Conservation (phyloP, 257 asterid genomes). For the Capsicum chinense region DNA sequence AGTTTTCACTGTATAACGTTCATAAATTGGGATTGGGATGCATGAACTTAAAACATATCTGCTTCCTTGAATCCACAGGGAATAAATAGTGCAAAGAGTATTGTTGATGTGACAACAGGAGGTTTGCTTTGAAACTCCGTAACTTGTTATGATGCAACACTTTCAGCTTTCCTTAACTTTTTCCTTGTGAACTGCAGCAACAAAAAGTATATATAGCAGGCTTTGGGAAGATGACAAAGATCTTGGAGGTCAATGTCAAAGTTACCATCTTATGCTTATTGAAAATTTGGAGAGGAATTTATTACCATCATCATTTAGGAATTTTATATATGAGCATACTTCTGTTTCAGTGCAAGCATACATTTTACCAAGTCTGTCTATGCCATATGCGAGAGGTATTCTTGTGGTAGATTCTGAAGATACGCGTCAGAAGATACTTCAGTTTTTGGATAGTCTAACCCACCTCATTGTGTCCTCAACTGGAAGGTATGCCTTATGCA, state of each 20-base stretch:
- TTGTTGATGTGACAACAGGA: conserved; percentile 22
- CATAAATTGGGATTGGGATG: not conserved
- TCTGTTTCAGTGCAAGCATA: conserved; percentile 47
- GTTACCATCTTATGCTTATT: conserved; percentile 41
- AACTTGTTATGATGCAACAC: conserved; percentile 9
- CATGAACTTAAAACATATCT: not conserved
- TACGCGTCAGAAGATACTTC: conserved; percentile 43
- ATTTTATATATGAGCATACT: conserved; percentile 48
- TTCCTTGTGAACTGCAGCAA: conserved; percentile 31
- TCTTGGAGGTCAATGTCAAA: conserved; percentile 44
- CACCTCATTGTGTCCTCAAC: conserved; percentile 57
- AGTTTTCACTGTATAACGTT: not conserved
- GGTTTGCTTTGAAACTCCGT: conserved; percentile 10
- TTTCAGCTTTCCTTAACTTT: conserved; percentile 13
- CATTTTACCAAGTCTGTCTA: conserved; percentile 50
- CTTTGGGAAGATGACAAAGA: conserved; percentile 48
- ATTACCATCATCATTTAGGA: conserved; percentile 42
- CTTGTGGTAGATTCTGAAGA: conserved; percentile 47
- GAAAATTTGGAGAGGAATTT: conserved; percentile 57
- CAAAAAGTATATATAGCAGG: not conserved
- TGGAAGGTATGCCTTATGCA: conserved; percentile 55
- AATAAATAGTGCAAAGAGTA: not conserved
- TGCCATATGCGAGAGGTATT: conserved; percentile 54
- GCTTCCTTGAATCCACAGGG: conserved; percentile 20
- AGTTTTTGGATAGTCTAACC: conserved; percentile 51